Conservation (phyloP, 208 protist genomes). For the Crithidia expoeki region DNA sequence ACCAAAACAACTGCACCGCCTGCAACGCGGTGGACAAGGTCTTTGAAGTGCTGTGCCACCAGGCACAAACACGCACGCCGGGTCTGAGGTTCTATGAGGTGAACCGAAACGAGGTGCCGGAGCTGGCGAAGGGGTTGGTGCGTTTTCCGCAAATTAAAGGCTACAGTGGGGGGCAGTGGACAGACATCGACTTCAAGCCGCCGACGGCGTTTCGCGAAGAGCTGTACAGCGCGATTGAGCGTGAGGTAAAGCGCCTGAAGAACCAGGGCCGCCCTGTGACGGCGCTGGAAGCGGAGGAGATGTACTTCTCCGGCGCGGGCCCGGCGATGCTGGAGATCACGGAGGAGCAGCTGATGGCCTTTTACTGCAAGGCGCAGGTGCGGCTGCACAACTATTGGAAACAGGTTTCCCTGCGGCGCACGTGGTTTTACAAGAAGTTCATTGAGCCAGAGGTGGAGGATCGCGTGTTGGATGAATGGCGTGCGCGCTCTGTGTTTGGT, state of each 20-base stretch:
- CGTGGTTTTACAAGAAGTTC: constrained; percentile 85
- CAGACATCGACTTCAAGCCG: constrained; percentile 88
- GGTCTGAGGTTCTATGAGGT: constrained; percentile 80
- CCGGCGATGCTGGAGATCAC: constrained; percentile 78
- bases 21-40: constrained; percentile 86
- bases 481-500: constrained; percentile 66
- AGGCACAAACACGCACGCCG: constrained; percentile 50
- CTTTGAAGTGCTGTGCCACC: constrained; percentile 83
- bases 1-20: constrained; percentile 81
- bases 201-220: constrained; percentile 71
- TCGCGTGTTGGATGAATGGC: constrained; percentile 63
- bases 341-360: constrained; percentile 70
- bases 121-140: constrained; percentile 70
- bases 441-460: constrained; percentile 78
- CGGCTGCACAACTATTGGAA: constrained; percentile 90
- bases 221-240: constrained; percentile 65
- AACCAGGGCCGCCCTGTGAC: constrained; percentile 63
- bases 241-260: constrained; percentile 59
- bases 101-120: constrained; percentile 65
- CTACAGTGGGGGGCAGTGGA: constrained; percentile 80
- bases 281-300: constrained; percentile 85
- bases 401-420: constrained; percentile 73
- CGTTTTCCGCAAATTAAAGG: constrained; percentile 88
- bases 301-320: constrained; percentile 83
- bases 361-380: constrained; percentile 79